A percentile compares a stretch with the other conserved stretches of the same genome.
These are phyloP conservation scores for Silybum marianum DNA, from an alignment of 129 eudicot species.

Conservation along the genomic window DNA sequence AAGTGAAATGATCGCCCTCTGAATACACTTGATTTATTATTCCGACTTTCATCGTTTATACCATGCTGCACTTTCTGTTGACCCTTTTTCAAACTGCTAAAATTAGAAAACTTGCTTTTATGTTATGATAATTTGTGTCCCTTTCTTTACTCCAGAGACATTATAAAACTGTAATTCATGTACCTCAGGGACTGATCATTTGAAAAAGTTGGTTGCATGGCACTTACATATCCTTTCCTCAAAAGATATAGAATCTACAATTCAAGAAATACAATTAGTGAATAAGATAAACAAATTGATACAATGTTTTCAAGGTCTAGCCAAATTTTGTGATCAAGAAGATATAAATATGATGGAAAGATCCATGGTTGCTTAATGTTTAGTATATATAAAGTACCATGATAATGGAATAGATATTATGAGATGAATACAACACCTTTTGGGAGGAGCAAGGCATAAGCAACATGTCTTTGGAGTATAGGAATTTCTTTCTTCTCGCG, in stretches of 20 bases:
- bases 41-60: slow-evolving; percentile 29
- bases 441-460: slow-evolving; percentile 84
- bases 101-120: slow-evolving; percentile 23
- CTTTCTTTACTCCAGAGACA: slow-evolving; percentile 36
- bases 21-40: slow-evolving; percentile 49
- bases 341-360: slow-evolving; percentile 3
- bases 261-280: slow-evolving; percentile 15
- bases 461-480: slow-evolving; percentile 70
- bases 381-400: slow-evolving; percentile 2
- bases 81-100: slow-evolving; percentile 35
- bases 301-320: background rate
- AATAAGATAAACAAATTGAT: slow-evolving; percentile 17
- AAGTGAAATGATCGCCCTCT: slow-evolving; percentile 60
- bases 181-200: slow-evolving; percentile 30
- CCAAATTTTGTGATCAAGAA: background rate
- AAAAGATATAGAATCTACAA: slow-evolving; percentile 42
- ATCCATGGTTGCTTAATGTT: background rate
- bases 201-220: slow-evolving; percentile 39
- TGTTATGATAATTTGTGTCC: slow-evolving; percentile 22
- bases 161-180: slow-evolving; percentile 31
- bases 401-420: background rate
- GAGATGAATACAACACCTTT: slow-evolving; percentile 53
- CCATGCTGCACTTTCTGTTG: slow-evolving; percentile 41
- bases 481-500: slow-evolving; percentile 76
- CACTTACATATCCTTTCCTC: slow-evolving; percentile 44